phyloP scores from a whole-genome alignment of 805 yeast genomes.

The Nakazawaea ernobii region DNA sequence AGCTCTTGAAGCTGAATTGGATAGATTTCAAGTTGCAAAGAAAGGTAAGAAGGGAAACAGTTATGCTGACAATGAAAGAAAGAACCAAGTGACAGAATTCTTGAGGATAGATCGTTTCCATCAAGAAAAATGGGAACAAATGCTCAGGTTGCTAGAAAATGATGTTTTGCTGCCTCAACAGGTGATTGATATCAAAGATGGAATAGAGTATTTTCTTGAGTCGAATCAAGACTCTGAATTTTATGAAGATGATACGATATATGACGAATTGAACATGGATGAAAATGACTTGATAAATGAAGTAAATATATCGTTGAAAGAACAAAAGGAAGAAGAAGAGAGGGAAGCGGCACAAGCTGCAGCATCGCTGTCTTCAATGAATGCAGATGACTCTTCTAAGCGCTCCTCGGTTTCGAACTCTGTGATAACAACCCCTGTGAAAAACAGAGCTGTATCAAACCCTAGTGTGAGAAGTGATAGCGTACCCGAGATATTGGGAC shows the following conservation, averaged over 20 bases:
- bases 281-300: conserved; percentile 31
- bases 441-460: neutral
- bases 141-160: conserved; percentile 71
- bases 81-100: conserved; percentile 54
- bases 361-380: neutral
- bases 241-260: conserved; percentile 88
- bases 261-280: conserved; percentile 76
- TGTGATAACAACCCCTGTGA: neutral
- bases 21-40: conserved; percentile 41
- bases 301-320: conserved; percentile 7
- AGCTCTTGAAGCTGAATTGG: conserved; percentile 66
- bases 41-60: conserved; percentile 43
- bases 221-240: conserved; percentile 90
- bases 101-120: conserved; percentile 78
- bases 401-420: neutral
- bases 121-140: conserved; percentile 67
- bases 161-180: conserved; percentile 75
- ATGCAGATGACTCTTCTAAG: neutral
- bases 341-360: conserved; percentile 7
- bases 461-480: neutral
- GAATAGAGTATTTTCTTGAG: conserved; percentile 88
- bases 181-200: conserved; percentile 76
- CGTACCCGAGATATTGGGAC: neutral
- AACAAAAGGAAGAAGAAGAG: conserved; percentile 14
- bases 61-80: conserved; percentile 47